phyloP scores from a whole-genome alignment of 305 asterid genomes.

The Plantago lanceolata region DNA sequence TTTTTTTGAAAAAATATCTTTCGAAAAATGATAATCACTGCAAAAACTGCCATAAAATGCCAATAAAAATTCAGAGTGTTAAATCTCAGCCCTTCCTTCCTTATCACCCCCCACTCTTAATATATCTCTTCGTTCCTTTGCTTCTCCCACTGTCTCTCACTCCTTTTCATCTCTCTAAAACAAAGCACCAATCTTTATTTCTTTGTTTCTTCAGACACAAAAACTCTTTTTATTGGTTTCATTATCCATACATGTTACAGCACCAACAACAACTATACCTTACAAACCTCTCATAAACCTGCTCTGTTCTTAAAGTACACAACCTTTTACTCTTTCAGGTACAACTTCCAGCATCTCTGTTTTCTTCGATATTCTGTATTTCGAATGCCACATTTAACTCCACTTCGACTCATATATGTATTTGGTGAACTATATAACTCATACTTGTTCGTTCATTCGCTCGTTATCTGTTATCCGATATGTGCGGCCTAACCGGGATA shows the following conservation, averaged over 20 bases:
- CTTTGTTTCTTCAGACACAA: conserved; percentile 15
- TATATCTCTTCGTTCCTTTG: conserved; percentile 31
- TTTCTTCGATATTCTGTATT: too few species aligned
- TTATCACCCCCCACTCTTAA: conserved; percentile 59
- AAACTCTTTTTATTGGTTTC: conserved; percentile 30
- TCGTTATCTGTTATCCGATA: too few species aligned
- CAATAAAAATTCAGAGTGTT: conserved; percentile 59
- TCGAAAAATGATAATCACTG: too few species aligned
- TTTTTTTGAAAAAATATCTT: too few species aligned
- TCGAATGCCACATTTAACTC: too few species aligned
- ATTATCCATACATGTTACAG: conserved; percentile 24
- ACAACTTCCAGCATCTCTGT: background rate
- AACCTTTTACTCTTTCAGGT: conserved; percentile 15
- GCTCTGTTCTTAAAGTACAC: conserved; percentile 25
- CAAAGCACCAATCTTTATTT: conserved; percentile 3
- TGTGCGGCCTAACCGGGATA: too few species aligned
- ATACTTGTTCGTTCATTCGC: too few species aligned
- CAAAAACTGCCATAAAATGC: conserved; percentile 47
- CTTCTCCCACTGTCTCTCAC: conserved; percentile 18
- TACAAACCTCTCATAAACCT: conserved; percentile 29
- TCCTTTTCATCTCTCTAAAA: background rate
- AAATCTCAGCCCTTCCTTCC: conserved; percentile 99
- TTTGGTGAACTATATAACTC: too few species aligned
- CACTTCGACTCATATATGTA: too few species aligned
- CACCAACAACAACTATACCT: background rate